A percentile compares a stretch with the other conserved stretches of the same genome.
These are phyloP conservation scores for Calonectria ilicicola DNA, from an alignment of 2,329 filamentous ascomycete species.

Conservation along the genomic window DNA sequence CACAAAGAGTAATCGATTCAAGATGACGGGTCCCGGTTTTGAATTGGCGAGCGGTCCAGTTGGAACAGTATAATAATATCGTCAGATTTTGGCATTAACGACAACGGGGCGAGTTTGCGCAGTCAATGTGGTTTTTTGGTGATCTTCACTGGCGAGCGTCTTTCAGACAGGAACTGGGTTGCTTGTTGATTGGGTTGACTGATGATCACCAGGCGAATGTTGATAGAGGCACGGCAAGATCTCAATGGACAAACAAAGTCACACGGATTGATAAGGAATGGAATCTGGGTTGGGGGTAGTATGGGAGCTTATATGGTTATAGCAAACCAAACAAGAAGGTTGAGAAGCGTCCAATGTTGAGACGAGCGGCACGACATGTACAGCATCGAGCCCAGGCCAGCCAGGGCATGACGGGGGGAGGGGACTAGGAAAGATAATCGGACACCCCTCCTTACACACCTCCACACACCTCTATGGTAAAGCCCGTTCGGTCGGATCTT, in stretches of 20 bases:
- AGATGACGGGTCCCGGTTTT: conserved; percentile 13
- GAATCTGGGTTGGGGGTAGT: conserved; percentile 29
- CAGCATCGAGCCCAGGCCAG: conserved; percentile 36
- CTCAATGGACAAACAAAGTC: background rate
- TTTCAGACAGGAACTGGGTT: background rate
- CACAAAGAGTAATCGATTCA: conserved; percentile 19
- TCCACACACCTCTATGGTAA: conserved; percentile 27
- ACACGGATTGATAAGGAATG: conserved; percentile 2
- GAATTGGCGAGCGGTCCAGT: conserved; percentile 18
- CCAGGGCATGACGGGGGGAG: conserved; percentile 36
- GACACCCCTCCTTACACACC: conserved; percentile 30
- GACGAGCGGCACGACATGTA: conserved; percentile 35
- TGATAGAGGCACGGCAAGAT: background rate
- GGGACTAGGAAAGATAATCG: conserved; percentile 33
- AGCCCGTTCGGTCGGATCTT: conserved; percentile 32
- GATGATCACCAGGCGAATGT: background rate
- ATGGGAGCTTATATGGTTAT: conserved; percentile 41
- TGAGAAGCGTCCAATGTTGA: conserved; percentile 30
- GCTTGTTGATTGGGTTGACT: background rate
- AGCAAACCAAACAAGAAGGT: conserved; percentile 33
- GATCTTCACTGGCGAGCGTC: background rate
- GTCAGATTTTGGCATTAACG: conserved; percentile 27
- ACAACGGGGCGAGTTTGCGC: conserved; percentile 18
- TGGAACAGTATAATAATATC: conserved; percentile 30
- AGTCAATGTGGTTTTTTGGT: conserved; percentile 4